A percentile compares a stretch with the other conserved stretches of the same genome.
phyloP scores from a whole-genome alignment of 2,329 filamentous ascomycete species.

The Pestalotiopsis sp. region DNA sequence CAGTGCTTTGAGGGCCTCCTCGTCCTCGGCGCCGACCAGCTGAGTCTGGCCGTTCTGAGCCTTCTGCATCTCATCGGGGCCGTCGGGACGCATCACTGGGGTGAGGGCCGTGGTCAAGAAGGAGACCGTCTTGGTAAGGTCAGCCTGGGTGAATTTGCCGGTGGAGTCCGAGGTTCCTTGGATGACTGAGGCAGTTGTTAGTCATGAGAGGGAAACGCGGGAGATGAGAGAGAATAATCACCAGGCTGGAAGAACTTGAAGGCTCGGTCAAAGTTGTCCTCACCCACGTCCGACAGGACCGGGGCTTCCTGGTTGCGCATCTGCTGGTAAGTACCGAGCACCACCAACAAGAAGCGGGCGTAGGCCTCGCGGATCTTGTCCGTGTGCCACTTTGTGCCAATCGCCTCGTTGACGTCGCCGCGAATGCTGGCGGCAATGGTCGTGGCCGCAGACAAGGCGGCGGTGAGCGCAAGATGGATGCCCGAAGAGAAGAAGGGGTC shows the following conservation, averaged over 20 bases:
- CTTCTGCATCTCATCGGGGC: background rate
- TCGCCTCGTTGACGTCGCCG: slow-evolving; percentile 39
- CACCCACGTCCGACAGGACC: slow-evolving; percentile 42
- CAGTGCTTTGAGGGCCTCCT: slow-evolving; percentile 13
- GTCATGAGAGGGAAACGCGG: background rate
- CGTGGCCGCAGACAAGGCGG: slow-evolving; percentile 46
- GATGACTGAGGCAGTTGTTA: slow-evolving; percentile 31
- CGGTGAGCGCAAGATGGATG: slow-evolving; percentile 45
- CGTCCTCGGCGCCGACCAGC: slow-evolving; percentile 12
- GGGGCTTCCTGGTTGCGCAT: slow-evolving; percentile 40
- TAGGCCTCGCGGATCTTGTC: slow-evolving; percentile 48
- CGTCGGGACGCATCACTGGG: background rate
- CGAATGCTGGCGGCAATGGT: slow-evolving; percentile 42
- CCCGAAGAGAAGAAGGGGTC: slow-evolving; percentile 52
- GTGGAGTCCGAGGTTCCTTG: slow-evolving; percentile 35
- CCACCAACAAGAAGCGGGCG: slow-evolving; percentile 47
- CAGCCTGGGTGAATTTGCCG: slow-evolving; percentile 5
- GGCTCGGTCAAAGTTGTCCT: slow-evolving; percentile 44
- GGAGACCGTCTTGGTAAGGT: slow-evolving; percentile 18
- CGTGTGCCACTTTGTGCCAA: slow-evolving; percentile 43
- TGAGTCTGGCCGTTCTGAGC: background rate
- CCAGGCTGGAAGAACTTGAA: slow-evolving; percentile 43
- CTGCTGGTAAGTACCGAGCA: slow-evolving; percentile 41
- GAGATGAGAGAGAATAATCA: slow-evolving; percentile 20
- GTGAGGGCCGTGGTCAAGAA: slow-evolving; percentile 18